Base-by-base conservation (phyloP, 257 asterid species). In the Linderniella brevidens region DNA sequence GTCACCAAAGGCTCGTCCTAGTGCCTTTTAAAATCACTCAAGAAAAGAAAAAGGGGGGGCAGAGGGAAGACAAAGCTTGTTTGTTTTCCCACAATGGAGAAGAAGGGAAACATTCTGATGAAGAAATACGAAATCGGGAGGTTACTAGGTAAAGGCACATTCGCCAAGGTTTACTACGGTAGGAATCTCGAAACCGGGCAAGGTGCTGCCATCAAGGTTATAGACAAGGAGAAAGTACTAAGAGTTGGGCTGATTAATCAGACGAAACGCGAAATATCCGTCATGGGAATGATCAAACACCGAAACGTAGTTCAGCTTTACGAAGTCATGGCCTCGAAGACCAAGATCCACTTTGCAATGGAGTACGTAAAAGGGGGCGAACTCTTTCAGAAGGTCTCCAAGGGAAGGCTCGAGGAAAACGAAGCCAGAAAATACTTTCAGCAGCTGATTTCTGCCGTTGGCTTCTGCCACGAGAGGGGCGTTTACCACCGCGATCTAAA, bases 321-420 rank as follows among this genome's bases (percentile, higher is more conserved):
- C 8, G 52, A 47, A 20, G 52, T 47, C 32, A 4, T 47, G 52
- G 37, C 52, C 37, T 17, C 57, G 15, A 47, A 47, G 19, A 47
- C 37, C 7, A 47, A 47, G 52, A 47, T 47, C 10, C 29, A 47
- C 52, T 47, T 47, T 47, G 52, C 29, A 13, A 47, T 47, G 25
- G 52, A 47, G 52, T 19, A 47, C 13, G 52, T 19, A 13, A 47
- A 47, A 20, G 52, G 52, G 5, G 52, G 52, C 5, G 52, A 47
- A 36, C 52, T 47, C 19, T 13, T 47, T 20, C 35, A 47, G 0
- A 47, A 47, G 15, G 37, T 47, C 14, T 14, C 52, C 13, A 47
- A 47, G 36, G 25, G 25, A 11, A 47, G 15, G 52, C 52, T 47
- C 37, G n/a, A 18, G 4, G 52, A 47, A n/a, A 13, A 17, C 13